Percentiles rank a stretch among this genome's conserved stretches.
phyloP scores from a whole-genome alignment of 768 basidiomycete genomes.

The Kwoniella dendrophila region DNA sequence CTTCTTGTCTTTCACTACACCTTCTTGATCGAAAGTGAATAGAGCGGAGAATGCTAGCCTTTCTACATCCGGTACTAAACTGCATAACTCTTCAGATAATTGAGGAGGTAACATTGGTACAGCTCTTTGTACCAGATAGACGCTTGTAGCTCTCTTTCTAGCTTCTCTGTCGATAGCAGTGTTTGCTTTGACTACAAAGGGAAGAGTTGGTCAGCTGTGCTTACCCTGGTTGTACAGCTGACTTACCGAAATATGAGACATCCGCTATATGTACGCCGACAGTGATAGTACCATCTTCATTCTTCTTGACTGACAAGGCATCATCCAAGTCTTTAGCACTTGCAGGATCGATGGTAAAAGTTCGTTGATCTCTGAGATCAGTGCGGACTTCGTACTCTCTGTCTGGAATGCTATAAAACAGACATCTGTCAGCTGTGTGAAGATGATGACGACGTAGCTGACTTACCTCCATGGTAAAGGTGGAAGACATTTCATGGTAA shows the following conservation, averaged over 20 bases:
- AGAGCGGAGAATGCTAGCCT: slow-evolving; percentile 87
- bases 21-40: slow-evolving; percentile 83
- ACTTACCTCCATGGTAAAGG: slow-evolving; percentile 79
- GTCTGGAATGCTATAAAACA: slow-evolving; percentile 67
- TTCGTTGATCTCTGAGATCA: slow-evolving; percentile 78
- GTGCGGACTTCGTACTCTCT: slow-evolving; percentile 82
- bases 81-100: slow-evolving; percentile 91
- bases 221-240: slow-evolving; percentile 59
- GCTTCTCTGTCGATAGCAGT: slow-evolving; percentile 98
- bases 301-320: slow-evolving; percentile 81
- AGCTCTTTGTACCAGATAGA: slow-evolving; percentile 92
- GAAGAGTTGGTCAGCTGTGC: neutral
- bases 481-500: slow-evolving; percentile 91
- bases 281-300: slow-evolving; percentile 89
- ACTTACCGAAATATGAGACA: slow-evolving; percentile 76
- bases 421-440: slow-evolving; percentile 58
- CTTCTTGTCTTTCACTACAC: slow-evolving; percentile 80
- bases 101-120: slow-evolving; percentile 96
- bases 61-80: slow-evolving; percentile 81
- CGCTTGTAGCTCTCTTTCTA: slow-evolving; percentile 92
- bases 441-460: neutral
- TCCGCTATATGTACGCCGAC: slow-evolving; percentile 96
- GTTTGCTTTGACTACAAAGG: slow-evolving; percentile 53
- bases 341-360: slow-evolving; percentile 92
- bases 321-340: slow-evolving; percentile 92